Percentiles rank a stretch among this genome's conserved stretches.
phyloP scores from a whole-genome alignment of 2,329 filamentous ascomycete genomes.

The Diaporthe ampelina region DNA sequence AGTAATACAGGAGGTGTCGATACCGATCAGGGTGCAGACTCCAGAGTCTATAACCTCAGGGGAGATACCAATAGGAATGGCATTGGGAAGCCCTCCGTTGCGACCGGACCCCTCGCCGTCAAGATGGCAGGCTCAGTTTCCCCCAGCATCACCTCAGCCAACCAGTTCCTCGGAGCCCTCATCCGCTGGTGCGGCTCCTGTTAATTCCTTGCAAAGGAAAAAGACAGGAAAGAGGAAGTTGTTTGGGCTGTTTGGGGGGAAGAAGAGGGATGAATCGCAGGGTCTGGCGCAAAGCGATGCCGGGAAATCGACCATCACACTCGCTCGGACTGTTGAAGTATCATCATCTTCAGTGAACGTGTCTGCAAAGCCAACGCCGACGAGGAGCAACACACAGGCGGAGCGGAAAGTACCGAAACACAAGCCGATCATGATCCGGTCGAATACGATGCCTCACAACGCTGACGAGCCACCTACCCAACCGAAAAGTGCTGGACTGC shows the following conservation, averaged over 20 bases:
- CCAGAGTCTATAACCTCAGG: slow-evolving; percentile 59
- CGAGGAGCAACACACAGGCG: slow-evolving; percentile 55
- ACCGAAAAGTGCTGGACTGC: slow-evolving; percentile 30
- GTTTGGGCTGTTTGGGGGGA: slow-evolving; percentile 65
- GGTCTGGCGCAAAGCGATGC: slow-evolving; percentile 43
- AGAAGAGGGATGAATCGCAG: slow-evolving; percentile 53
- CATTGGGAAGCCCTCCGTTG: slow-evolving; percentile 77
- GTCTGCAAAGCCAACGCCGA: slow-evolving; percentile 42
- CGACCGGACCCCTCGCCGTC: slow-evolving; percentile 49
- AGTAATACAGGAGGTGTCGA: slow-evolving; percentile 49
- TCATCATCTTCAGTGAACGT: slow-evolving; percentile 35
- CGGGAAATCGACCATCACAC: slow-evolving; percentile 43
- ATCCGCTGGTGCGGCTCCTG: slow-evolving; percentile 18
- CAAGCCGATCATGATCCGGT: slow-evolving; percentile 59
- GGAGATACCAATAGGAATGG: slow-evolving; percentile 76
- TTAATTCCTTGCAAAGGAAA: slow-evolving; percentile 53
- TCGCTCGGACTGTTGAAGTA: slow-evolving; percentile 17
- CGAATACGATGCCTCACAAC: slow-evolving; percentile 56
- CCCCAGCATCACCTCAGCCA: slow-evolving; percentile 41
- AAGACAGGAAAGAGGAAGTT: slow-evolving; percentile 71
- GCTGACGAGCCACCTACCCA: slow-evolving; percentile 32
- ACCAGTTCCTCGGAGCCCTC: slow-evolving; percentile 37
- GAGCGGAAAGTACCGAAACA: slow-evolving; percentile 54
- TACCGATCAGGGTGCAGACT: slow-evolving; percentile 57
- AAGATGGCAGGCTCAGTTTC: slow-evolving; percentile 47